Percentiles rank a stretch among this genome's conserved stretches.
phyloP scores from a whole-genome alignment of 176 grass and related monocot genomes.

The Triticum monococcum region DNA sequence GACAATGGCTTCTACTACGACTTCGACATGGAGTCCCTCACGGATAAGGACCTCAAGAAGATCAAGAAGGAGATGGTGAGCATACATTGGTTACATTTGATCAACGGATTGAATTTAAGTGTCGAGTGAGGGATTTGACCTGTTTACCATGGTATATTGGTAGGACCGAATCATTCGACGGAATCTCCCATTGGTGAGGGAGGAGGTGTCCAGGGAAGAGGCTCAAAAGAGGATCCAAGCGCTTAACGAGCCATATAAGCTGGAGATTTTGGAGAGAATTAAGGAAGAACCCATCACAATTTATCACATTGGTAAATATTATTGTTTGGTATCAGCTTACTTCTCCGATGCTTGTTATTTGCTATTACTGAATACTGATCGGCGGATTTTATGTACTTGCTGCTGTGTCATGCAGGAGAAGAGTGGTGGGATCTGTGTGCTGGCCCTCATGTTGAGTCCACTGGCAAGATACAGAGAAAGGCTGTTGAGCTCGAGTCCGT shows the following conservation, averaged over 20 bases:
- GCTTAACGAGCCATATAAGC: slow-evolving; percentile 86
- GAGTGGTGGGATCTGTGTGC: slow-evolving; percentile 99
- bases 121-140: slow-evolving; percentile 30
- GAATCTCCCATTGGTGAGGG: slow-evolving; percentile 84
- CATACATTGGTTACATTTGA: background rate
- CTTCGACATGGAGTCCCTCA: slow-evolving; percentile 90
- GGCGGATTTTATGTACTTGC: background rate
- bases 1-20: slow-evolving; percentile 98
- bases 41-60: slow-evolving; percentile 92
- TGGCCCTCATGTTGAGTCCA: slow-evolving; percentile 91
- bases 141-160: slow-evolving; percentile 42
- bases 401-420: slow-evolving; percentile 48
- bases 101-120: background rate
- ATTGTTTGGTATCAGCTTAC: background rate
- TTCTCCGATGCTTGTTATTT: background rate
- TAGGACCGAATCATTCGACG: slow-evolving; percentile 81
- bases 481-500: slow-evolving; percentile 94
- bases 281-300: slow-evolving; percentile 94
- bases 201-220: slow-evolving; percentile 87
- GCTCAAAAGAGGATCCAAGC: slow-evolving; percentile 80
- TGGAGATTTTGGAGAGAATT: slow-evolving; percentile 90
- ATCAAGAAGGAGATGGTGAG: slow-evolving; percentile 98
- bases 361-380: background rate
- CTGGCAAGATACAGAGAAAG: slow-evolving; percentile 78
- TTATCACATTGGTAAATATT: slow-evolving; percentile 81